Evolutionary conservation across 441 rosid species (phyloP).

Genomic region (Bocquillonia castaneifolia): DNA sequence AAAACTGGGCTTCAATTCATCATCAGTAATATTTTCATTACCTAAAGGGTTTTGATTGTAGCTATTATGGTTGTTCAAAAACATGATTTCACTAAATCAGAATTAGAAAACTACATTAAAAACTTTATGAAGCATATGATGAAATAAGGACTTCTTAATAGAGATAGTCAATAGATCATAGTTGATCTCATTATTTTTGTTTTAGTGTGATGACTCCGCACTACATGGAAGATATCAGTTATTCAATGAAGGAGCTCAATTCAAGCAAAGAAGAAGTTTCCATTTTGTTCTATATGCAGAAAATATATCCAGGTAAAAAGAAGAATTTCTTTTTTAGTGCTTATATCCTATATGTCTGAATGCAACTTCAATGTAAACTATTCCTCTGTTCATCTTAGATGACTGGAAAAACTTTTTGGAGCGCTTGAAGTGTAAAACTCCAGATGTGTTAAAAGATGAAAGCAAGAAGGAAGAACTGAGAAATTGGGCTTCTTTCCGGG

Average conservation of each 20-base stretch:
- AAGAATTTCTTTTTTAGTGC: conserved; percentile 4
- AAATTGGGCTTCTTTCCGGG: conserved; percentile 90
- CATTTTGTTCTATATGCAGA: conserved; percentile 79
- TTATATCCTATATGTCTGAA: conserved; percentile 11
- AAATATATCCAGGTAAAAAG: conserved; percentile 72
- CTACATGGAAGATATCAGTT: conserved; percentile 80
- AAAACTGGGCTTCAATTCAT: background rate
- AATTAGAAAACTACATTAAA: background rate
- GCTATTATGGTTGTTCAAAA: background rate
- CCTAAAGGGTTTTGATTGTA: background rate
- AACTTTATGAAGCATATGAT: background rate
- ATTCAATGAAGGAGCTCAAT: conserved; percentile 65
- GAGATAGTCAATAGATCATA: background rate
- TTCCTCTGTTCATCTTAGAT: conserved; percentile 40
- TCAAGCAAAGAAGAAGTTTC: conserved; percentile 71
- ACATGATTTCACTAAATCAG: background rate
- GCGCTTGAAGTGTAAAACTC: conserved; percentile 65
- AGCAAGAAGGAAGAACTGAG: conserved; percentile 64
- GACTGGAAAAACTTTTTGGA: conserved; percentile 94
- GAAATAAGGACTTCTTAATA: background rate
- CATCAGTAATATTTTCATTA: background rate
- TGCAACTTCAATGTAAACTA: conserved; percentile 19
- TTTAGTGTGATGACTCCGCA: conserved; percentile 92
- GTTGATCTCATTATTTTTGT: conserved; percentile 20
- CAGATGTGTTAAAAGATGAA: conserved; percentile 45